Evolutionary conservation across 163 green algal species (phyloP), one percentile per base, ranked within the genome.

Genomic region (Picocystis sp.): DNA sequence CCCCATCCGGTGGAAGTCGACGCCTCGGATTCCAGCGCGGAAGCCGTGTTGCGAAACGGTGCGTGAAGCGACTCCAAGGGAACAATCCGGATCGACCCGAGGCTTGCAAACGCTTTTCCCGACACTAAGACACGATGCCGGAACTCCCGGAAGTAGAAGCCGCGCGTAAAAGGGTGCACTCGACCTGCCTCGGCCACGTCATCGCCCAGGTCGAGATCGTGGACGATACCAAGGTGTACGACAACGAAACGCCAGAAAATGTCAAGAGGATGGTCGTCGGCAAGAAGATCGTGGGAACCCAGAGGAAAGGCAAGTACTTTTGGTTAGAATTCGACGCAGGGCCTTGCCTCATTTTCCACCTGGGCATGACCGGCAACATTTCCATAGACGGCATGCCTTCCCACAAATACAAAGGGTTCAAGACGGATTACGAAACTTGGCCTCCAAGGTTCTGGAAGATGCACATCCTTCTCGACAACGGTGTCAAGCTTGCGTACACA

Each of bases 381-480:
- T 12, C 22, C 14, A 44, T 64, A 12, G 51, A 58, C 44, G 61
- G 56, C 9, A 41, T 34, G 14, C 19, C 17, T 15, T 46, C 17
- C 1, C 49, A 58, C 8, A 43, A 63, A n/a, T 71, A 66, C 57
- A 63, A 63, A 29, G 25, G 25, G 2, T 67, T 66, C 38, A 53
- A 22, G 11, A 55, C 58, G 3, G 58, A 66, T 24, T 23, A 41
- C 15, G 15, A 14, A 6, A 41, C 48, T 21, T 72, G 64, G 64
- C 64, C 64, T n/a, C 64, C 64, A 35, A 50, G 42, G 35, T 72
- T 65, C 23, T 24, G 22, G 14, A 72, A 72, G 50, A 17, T 70
- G 13, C 15, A 55, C 8, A 11, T 67, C n/a, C 35, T 33, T 45
- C 47, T 66, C 11, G 44, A 52, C 10, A 49, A 52, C 35, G 60